Evolutionary conservation across 169 alveolate species (phyloP).

Genomic region (Plasmodium cynomolgi): DNA sequence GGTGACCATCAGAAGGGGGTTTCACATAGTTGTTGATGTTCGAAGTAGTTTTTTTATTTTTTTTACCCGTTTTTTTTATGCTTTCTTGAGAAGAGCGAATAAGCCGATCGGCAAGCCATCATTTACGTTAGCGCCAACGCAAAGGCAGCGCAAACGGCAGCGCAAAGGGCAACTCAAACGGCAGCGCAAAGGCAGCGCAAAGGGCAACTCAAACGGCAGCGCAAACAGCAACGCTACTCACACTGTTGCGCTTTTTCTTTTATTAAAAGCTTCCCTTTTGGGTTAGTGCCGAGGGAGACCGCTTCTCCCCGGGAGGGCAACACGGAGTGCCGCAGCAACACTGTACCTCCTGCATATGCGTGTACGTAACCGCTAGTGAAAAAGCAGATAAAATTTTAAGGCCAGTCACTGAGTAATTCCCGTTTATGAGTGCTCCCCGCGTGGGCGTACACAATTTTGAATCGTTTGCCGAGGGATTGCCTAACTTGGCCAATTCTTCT

Average conservation of each 20-base stretch:
- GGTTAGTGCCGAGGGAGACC: not conserved
- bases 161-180: no score
- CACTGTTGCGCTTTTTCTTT: not conserved
- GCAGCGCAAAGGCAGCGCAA: no score
- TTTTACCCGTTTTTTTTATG: not conserved
- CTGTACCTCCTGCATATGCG: not conserved
- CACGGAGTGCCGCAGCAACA: not conserved
- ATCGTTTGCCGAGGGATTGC: not conserved
- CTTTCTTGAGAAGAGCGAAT: not conserved
- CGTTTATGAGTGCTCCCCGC: not conserved
- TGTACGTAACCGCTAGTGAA: not conserved
- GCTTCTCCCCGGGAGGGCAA: not conserved
- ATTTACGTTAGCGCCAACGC: not conserved
- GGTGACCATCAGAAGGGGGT: not conserved
- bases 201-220: no score
- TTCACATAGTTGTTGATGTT: not conserved
- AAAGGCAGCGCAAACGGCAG: no score
- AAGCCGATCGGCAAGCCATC: not conserved
- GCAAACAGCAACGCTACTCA: not conserved
- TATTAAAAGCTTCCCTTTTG: not conserved
- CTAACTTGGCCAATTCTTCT: not conserved
- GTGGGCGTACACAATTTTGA: not conserved
- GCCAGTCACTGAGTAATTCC: not conserved
- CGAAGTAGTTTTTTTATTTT: not conserved
- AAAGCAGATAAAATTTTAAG: not conserved